Base-by-base conservation (phyloP, 2,329 filamentous ascomycete species). In the Thielaviopsis punctulata region DNA sequence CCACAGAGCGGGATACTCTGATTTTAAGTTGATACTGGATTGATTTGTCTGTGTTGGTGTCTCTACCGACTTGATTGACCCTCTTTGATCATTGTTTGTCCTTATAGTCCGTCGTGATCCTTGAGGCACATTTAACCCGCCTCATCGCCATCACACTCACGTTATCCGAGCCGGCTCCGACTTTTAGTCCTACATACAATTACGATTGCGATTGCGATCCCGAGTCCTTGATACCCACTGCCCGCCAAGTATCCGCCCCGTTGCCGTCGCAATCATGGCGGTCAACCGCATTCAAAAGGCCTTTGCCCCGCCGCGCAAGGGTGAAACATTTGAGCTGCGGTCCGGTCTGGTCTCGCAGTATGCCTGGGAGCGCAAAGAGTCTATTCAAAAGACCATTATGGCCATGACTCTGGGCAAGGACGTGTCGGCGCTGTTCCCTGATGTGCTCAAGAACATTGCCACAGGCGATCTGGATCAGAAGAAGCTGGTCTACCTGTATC, bases 321-420 rank as follows among this genome's bases (percentile, higher is more conserved):
- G 92, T 66, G 92, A 98, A 72, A 98, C 92, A 15, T 96, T 95
- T 66, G 92, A 98, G 74, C 72, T 98, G 69, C 84, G 92, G 66
- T 87, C 90, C 58, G 92, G 92, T 39, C 73, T 98, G 66, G 92
- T 93, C 58, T 98, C 92, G 58, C 92, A 98, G 72, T 98, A 96
- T 83, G 92, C 92, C 56, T 95, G 93, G 70, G 92, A 98, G 77
- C 83, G 88, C 63, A 98, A 98, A 69, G 92, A 98, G 73, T 86
- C 92, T 22, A 98, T 98, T 61, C 92, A 98, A 66, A 96, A 95
- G 76, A 98, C 92, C 58, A 98, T 98, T 71, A 96, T 96, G 89
- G 89, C 92, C 65, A 98, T 98, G 92, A 98, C 92, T 1, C 68
- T 98, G 60, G 92, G 92, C 66, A 98, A 98, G 69, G 92, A 98